Evolutionary conservation across 2,329 filamentous ascomycete species (phyloP), one percentile per base, ranked within the genome.

Genomic region (Trichoderma cornu-damae): DNA sequence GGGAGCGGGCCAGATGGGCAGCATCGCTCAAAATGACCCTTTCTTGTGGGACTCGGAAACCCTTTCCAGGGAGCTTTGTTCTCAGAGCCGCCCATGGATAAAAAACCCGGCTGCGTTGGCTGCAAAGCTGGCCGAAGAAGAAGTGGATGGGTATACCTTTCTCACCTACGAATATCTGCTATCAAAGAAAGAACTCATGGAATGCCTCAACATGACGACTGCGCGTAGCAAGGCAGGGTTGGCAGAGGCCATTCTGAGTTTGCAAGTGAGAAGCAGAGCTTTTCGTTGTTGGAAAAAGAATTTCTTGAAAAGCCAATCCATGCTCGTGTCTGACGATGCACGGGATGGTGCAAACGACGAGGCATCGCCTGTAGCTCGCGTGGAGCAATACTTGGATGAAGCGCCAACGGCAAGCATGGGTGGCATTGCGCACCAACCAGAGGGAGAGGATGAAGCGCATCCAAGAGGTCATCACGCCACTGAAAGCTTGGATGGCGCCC

Each of bases 41-140:
- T 87, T 85, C 69, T 66, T 79, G 54, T 96, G 90, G 90, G 79
- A 80, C 34, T 77, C 85, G 30, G 83, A 87, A 35, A 78, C 84
- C 34, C 82, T 95, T 9, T 79, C 88, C 8, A 68, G 76, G 14
- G 84, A 86, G 65, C 75, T 95, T 3, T 90, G 86, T 67, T 76
- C 79, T 20, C 65, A 74, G 2, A 67, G 75, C 3, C 74, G 75
- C 47, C 77, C 81, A 8, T 82, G 80, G 79, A 70, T 71, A 47
- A 70, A 67, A 4, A 76, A 88, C 50, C 71, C 78, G 0, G 65
- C 66, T 0, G 49, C 67, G 0, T 75, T 95, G 3, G 80, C 84
- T 58, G 66, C 67, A 18, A 73, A 73, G 4, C 70, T 95, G 4
- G 73, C 78, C 6, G 78, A 85, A 1, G 79, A 89, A 55, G 77